phyloP scores from a whole-genome alignment of 306 rosid species.

The Casuarina glauca region DNA sequence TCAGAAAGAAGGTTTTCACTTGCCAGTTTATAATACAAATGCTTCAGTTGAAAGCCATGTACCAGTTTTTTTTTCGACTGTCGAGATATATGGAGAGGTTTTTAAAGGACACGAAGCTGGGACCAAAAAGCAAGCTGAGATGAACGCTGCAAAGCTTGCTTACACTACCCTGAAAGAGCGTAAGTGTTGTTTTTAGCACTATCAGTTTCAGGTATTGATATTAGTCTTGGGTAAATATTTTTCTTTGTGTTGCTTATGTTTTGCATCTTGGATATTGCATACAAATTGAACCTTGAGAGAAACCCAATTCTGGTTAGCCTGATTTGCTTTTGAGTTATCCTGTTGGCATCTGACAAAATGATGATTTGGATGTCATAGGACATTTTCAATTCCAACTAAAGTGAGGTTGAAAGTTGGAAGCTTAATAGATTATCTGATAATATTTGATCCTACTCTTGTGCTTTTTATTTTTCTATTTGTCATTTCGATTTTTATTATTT shows the following conservation, averaged over 20 bases:
- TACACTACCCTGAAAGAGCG: slow-evolving; percentile 51
- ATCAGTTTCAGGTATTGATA: slow-evolving; percentile 2
- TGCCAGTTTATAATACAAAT: slow-evolving; percentile 55
- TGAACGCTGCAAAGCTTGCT: slow-evolving; percentile 81
- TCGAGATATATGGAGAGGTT: slow-evolving; percentile 56
- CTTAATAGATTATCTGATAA: too few species aligned
- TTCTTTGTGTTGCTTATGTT: neutral
- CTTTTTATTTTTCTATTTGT: too few species aligned
- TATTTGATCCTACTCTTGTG: too few species aligned
- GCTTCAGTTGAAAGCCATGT: slow-evolving; percentile 59
- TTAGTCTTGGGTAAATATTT: neutral
- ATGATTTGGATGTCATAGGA: too few species aligned
- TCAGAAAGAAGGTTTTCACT: slow-evolving; percentile 53
- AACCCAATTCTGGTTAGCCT: neutral
- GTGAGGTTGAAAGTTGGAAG: too few species aligned
- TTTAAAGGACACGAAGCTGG: slow-evolving; percentile 62
- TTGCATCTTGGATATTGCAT: neutral
- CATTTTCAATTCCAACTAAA: too few species aligned
- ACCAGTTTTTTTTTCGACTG: slow-evolving; percentile 60
- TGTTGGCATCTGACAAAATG: too few species aligned
- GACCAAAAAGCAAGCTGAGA: slow-evolving; percentile 78
- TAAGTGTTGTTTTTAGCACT: slow-evolving; percentile 36
- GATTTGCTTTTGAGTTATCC: too few species aligned
- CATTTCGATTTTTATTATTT: too few species aligned
- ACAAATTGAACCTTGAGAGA: neutral